Base-by-base conservation (phyloP, 306 rosid species). In the Begonia masoniana region DNA sequence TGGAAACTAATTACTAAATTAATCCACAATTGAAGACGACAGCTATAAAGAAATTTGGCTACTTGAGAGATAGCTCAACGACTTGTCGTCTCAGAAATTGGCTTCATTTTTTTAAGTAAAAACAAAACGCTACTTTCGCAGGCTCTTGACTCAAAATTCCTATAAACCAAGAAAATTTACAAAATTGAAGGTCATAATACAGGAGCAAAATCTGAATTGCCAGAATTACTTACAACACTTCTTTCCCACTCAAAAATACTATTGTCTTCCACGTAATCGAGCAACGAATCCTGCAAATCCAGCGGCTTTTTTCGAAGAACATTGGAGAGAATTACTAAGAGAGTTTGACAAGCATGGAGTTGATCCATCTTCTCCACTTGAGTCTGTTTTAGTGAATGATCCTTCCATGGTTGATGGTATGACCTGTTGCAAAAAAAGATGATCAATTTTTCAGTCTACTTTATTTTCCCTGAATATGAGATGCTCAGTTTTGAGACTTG, bases 191-290 rank as follows among this genome's bases (percentile, higher is more conserved):
- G 47, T 43, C 13, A 43, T 43, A 43, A 9, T 21, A 2, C 24
- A 21, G n/a, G n/a, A n/a, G n/a, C n/a, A n/a, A n/a, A n/a, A 21
- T 45, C 49, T 45, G 15, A 45, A 45, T n/a, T n/a, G 0, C 15
- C 15, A 45, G 13, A 11, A 45, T 45, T 6, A 11, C 15, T n/a
- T 41, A 78, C 36, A 47, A 80, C 63, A 57, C 71, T 62, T 74
- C 47, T 80, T 76, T 89, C 94, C 85, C 88, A 85, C 57, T 78
- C 76, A 60, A 73, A 75, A 43, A 84, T 68, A 57, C 74, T 67
- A 41, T 66, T 65, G 47, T n/a, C 65, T 62, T 81, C 79, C 13
- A 60, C n/a, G 52, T 78, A 83, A 56, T 67, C 52, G 9, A 70
- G 68, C 13, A 81, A 74, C 50, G 73, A 62, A 63, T 50, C 43